phyloP scores from a whole-genome alignment of 192 early-diverging fungal genomes.

The Podila horticola region DNA sequence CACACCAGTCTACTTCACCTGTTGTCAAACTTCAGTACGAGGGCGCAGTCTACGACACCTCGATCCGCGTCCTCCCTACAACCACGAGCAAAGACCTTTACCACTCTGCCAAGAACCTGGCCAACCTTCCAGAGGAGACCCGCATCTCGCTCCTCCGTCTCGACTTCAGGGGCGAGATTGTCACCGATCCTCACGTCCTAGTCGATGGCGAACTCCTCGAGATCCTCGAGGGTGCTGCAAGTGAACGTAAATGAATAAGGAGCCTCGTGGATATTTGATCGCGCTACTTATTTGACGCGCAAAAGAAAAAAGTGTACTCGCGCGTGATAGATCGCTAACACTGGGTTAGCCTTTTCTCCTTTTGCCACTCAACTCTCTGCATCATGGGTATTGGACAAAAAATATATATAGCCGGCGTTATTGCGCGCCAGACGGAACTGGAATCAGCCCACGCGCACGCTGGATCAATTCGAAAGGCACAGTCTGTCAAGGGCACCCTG shows the following conservation, averaged over 20 bases:
- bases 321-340: not conserved
- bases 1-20: conserved; percentile 8
- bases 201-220: conserved; percentile 35
- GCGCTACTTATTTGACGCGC: no score
- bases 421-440: conserved; percentile 34
- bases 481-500: conserved; percentile 44
- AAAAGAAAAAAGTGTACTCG: not conserved
- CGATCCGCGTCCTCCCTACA: conserved; percentile 31
- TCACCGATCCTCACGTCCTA: conserved; percentile 16
- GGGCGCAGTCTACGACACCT: conserved; percentile 47
- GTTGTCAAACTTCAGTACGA: conserved; percentile 49
- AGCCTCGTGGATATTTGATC: no score
- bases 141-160: conserved; percentile 28
- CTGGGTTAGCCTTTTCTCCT: not conserved
- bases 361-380: not conserved
- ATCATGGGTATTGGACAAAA: not conserved
- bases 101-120: conserved; percentile 13
- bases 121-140: conserved; percentile 17
- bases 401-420: conserved; percentile 19
- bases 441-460: not conserved
- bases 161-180: conserved; percentile 27
- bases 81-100: conserved; percentile 22
- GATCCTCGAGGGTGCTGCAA: conserved; percentile 35
- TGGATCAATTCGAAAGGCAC: conserved; percentile 27
- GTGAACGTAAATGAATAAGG: conserved; percentile 10